Base-by-base conservation (phyloP, 768 basidiomycete species). In the Lepiota brunneoincarnata region DNA sequence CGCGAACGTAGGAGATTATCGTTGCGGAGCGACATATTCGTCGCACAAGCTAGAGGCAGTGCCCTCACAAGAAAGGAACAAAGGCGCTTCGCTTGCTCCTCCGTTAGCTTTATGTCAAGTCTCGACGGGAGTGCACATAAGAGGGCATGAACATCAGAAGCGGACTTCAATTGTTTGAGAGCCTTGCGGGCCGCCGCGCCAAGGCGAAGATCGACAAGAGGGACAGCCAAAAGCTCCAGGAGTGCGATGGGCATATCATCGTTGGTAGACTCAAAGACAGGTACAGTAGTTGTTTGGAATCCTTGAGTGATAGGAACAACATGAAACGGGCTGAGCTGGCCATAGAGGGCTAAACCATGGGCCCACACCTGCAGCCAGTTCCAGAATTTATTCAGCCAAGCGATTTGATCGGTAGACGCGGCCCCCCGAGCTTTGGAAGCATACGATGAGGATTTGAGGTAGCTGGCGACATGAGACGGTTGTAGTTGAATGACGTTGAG, bases 381-480 rank as follows among this genome's bases (percentile, higher is more conserved):
- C 80, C 78, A 80, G 55, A 79, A 80, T 2, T 53, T 45, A 2
- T 66, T 61, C n/a, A 78, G 51, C 74, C 75, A 78, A 4, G 49
- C 40, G 10, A 73, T 53, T 2, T 38, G 46, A 14, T 59, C 56
- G 42, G 63, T 56, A 6, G 56, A 55, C 20, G 39, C 53, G 2
- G 4, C 14, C 10, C 31, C 31, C 12, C 31, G 11, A 6, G 37
- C 26, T 17, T 23, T 38, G 12, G 15, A 35, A 9, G 6, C 39
- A 15, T 47, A 54, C 0, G 45, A n/a, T 5, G 45, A 47, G 12
- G 9, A 0, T n/a, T 55, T 44, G 6, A 76, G 67, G 57, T 73
- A 75, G 4, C 57, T 21, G 4, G 69, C 37, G 24, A 73, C 70
- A 12, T 48, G 59, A 1, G 59, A 31, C 1, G 67, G 58, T 1